Evolutionary conservation across 192 early-diverging fungal species (phyloP).

Genomic region (Coemansia furcata): DNA sequence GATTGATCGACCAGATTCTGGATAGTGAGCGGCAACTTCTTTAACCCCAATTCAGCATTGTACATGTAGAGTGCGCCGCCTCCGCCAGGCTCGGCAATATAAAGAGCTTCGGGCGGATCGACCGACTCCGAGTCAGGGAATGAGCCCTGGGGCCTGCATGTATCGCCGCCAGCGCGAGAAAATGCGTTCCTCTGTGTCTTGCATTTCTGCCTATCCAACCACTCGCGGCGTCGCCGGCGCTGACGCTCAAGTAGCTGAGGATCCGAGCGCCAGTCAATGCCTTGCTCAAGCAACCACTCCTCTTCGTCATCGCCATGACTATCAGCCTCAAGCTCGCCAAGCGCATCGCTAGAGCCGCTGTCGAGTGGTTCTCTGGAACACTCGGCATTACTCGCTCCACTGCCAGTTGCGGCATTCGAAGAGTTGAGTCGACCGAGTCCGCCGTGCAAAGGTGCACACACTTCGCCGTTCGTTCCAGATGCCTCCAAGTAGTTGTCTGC

Average conservation of each 20-base stretch:
- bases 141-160: not conserved
- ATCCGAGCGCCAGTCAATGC: conserved; percentile 50
- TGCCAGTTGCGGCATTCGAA: not conserved
- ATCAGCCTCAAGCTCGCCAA: not conserved
- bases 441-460: conserved; percentile 1
- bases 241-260: conserved; percentile 36
- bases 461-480: not conserved
- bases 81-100: conserved; percentile 52
- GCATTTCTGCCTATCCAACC: conserved; percentile 19
- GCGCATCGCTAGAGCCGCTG: not conserved
- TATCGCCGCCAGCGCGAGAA: not conserved
- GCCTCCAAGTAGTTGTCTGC: not conserved
- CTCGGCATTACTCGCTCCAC: not conserved
- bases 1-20: conserved; percentile 66
- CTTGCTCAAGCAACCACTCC: conserved; percentile 52
- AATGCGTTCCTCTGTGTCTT: not conserved
- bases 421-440: not conserved
- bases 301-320: conserved; percentile 32
- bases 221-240: conserved; percentile 36
- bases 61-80: conserved; percentile 49
- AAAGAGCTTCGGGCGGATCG: conserved; percentile 23
- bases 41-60: conserved; percentile 29
- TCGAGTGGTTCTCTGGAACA: not conserved
- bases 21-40: conserved; percentile 68
- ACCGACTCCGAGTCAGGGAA: conserved; percentile 1